Percentiles rank a stretch among this genome's conserved stretches.
Evolutionary conservation across 1,139 yeast species (phyloP).

Genomic region (Yamadazyma dushanensis): DNA sequence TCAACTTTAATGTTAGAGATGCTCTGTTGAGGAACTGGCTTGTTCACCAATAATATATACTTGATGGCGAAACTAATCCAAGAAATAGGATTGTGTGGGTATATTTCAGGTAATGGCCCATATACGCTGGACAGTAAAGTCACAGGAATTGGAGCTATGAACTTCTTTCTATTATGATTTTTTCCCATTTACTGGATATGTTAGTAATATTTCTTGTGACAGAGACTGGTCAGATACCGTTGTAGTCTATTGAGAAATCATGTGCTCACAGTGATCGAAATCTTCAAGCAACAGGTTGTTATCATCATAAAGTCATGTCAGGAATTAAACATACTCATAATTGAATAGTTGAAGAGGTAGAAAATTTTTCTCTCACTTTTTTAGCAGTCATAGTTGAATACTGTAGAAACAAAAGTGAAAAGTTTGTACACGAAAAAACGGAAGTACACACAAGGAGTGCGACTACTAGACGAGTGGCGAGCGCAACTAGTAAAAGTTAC

Average conservation of each 20-base stretch:
- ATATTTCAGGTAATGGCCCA: slow-evolving; percentile 44
- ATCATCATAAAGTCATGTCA: slow-evolving; percentile 10
- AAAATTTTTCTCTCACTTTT: no score
- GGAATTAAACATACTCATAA: no score
- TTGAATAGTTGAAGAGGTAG: no score
- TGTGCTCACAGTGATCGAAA: slow-evolving; percentile 58
- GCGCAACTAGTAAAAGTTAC: no score
- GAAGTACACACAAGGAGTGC: no score
- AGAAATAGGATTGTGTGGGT: slow-evolving; percentile 60
- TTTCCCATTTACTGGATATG: slow-evolving; percentile 14
- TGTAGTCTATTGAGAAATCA: slow-evolving; percentile 94
- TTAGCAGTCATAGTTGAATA: no score
- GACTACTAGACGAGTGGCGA: no score
- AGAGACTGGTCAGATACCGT: slow-evolving; percentile 86
- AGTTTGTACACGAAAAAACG: no score
- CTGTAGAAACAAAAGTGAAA: no score
- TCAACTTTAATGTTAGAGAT: slow-evolving; percentile 24
- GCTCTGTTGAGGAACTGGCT: slow-evolving; percentile 27
- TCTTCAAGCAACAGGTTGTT: slow-evolving; percentile 11
- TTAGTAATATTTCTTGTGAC: slow-evolving; percentile 6
- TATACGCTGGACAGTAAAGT: slow-evolving; percentile 34
- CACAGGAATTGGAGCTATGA: slow-evolving; percentile 51
- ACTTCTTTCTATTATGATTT: slow-evolving; percentile 21
- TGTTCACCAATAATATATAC: slow-evolving; percentile 25
- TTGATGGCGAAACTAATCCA: slow-evolving; percentile 50